Conservation (phyloP, 768 basidiomycete genomes). For the Termitomyces heimii region DNA sequence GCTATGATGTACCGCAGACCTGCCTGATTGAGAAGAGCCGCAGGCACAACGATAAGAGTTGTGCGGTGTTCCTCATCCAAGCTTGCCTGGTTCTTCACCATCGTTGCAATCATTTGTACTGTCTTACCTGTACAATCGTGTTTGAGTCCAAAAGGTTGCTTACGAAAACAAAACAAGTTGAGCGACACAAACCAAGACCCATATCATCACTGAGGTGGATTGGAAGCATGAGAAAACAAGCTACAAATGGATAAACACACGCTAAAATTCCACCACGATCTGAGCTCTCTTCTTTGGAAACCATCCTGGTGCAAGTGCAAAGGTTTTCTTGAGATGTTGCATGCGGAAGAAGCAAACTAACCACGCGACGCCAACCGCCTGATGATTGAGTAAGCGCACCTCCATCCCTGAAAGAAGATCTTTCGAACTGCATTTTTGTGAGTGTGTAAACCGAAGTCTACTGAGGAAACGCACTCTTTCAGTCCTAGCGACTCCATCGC, state of each 20-base stretch:
- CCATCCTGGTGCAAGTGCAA: slow-evolving; percentile 43
- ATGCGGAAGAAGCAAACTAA: slow-evolving; percentile 15
- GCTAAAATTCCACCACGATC: slow-evolving; percentile 64
- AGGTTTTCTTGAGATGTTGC: neutral
- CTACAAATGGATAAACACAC: slow-evolving; percentile 28
- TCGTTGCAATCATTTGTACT: slow-evolving; percentile 76
- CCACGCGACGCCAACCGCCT: slow-evolving; percentile 76
- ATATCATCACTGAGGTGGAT: slow-evolving; percentile 52
- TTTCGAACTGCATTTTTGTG: slow-evolving; percentile 27
- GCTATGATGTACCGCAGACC: slow-evolving; percentile 1
- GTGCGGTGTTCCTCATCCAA: slow-evolving; percentile 39
- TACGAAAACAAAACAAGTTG: neutral
- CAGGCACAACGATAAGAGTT: slow-evolving; percentile 72
- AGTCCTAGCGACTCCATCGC: slow-evolving; percentile 50
- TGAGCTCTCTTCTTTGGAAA: slow-evolving; percentile 47
- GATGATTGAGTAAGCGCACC: slow-evolving; percentile 66
- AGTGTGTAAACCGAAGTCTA: neutral
- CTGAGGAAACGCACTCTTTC: slow-evolving; percentile 30
- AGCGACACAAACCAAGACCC: slow-evolving; percentile 43
- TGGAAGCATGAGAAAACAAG: neutral
- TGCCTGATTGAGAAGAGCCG: slow-evolving; percentile 69
- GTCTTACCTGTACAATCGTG: slow-evolving; percentile 45
- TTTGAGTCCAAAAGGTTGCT: neutral
- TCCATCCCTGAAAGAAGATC: slow-evolving; percentile 65
- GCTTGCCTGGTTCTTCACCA: slow-evolving; percentile 58